Conservation (phyloP, 192 early-diverging fungal species). For the Rhizophagus clarus region DNA sequence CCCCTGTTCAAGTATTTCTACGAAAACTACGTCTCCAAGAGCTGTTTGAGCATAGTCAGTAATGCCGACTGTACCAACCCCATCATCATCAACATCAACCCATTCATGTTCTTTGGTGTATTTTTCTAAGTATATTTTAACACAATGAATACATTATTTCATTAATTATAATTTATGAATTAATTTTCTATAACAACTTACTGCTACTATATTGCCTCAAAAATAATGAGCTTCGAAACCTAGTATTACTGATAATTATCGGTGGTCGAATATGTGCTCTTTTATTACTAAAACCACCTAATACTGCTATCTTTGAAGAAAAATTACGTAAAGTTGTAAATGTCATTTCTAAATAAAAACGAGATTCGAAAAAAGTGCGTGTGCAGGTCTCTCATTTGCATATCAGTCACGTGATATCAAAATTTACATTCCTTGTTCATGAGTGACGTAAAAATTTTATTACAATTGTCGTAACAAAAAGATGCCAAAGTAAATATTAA, state of each 20-base stretch:
- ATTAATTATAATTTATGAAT: background rate
- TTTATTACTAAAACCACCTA: background rate
- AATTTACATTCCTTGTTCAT: no score
- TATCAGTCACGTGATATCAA: no score
- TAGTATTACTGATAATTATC: background rate
- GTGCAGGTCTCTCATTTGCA: no score
- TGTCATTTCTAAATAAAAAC: background rate
- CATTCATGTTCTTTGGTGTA: constrained; percentile 94
- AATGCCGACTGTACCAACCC: constrained; percentile 86
- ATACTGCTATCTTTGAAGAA: background rate
- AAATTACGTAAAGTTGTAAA: background rate
- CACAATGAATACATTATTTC: background rate
- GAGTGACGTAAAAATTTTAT: no score
- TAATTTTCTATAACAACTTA: background rate
- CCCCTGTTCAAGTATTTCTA: constrained; percentile 81
- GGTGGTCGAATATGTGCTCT: background rate
- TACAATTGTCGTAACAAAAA: background rate
- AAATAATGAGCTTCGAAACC: background rate
- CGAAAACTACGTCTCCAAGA: constrained; percentile 94
- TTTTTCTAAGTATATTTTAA: background rate
- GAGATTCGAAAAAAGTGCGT: no score
- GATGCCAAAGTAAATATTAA: constrained; percentile 14
- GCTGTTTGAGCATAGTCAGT: constrained; percentile 88
- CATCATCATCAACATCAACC: constrained; percentile 74
- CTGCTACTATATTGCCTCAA: background rate